Evolutionary conservation across 2,329 filamentous ascomycete genomes (phyloP), one percentile per base, ranked within the genome.

Genomic region (Neonectria magnoliae): DNA sequence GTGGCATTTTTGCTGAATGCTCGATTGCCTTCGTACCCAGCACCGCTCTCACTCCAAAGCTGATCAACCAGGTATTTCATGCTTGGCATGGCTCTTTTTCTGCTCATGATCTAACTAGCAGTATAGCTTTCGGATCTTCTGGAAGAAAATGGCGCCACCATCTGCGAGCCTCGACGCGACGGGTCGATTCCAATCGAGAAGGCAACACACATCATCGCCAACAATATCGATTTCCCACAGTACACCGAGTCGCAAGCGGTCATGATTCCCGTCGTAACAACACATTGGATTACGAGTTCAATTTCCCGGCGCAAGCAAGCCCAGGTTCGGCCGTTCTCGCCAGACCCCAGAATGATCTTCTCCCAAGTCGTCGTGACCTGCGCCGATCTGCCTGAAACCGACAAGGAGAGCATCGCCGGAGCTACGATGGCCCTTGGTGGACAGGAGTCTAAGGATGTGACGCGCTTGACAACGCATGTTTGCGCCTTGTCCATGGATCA

Each of bases 321-420:
- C 36, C 93, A 93, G 71, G 88, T 94, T 10, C 89, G 95, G 44
- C 92, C 93, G 16, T 97, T 91, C 78, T 98, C 91, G 50, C 96
- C 96, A 1, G 96, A 99, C 73, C 94, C 95, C 2, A 88, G 91
- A 63, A 89, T 97, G 76, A 96, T 98, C 77, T 93, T 99, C 80
- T 92, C 92, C 56, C 90, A 93, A 71, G 91, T 98, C 45, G 87
- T 92, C 29, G 85, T 98, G 18, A 91, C 90, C 33, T 97, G 93
- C 75, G 93, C 91, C 51, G 92, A 96, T 73, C 88, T 99, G 51
- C 96, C 96, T 0, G 83, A 88, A 38, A 91, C 89, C 38, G 96
- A 99, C 78, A 93, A 94, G 76, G 95, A 98, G 80, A 93, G 94
- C 11, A 98, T 99, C 61, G 89, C 93, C 42, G 96, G 94, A 11